Percentiles rank a stretch among this genome's conserved stretches.
Evolutionary conservation across 2,329 filamentous ascomycete genomes (phyloP).

Genomic region (Beauveria asiatica): DNA sequence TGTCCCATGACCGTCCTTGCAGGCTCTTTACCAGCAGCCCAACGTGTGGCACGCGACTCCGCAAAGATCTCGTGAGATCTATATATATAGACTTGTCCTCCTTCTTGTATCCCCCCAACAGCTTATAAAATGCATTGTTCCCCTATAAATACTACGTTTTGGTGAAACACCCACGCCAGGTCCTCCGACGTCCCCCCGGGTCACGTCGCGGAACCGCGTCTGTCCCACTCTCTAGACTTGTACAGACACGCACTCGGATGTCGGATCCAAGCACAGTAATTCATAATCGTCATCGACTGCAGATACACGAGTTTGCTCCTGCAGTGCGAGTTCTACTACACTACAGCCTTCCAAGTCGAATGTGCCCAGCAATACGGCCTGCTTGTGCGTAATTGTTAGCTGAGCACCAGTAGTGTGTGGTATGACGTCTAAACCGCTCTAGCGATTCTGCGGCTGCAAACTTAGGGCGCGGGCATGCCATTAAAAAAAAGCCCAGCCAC

Average conservation of each 20-base stretch:
- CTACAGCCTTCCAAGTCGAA: neutral
- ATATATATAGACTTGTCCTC: neutral
- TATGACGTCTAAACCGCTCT: conserved; percentile 2
- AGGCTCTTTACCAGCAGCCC: neutral
- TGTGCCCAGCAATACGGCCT: neutral
- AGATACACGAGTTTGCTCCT: neutral
- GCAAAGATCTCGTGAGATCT: neutral
- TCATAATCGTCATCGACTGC: neutral
- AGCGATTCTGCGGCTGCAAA: neutral
- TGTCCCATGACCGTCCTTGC: neutral
- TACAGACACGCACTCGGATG: neutral
- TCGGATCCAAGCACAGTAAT: neutral
- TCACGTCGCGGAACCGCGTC: conserved; percentile 4
- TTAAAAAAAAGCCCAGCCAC: neutral
- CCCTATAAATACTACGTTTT: neutral
- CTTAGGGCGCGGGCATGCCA: neutral
- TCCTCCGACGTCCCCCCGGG: neutral
- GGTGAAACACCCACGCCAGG: neutral
- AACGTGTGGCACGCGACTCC: neutral
- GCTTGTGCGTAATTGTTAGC: neutral
- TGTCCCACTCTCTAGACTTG: conserved; percentile 1
- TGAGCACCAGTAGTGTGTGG: conserved; percentile 3
- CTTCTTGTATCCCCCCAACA: neutral
- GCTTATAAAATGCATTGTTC: neutral
- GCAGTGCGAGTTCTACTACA: neutral